Evolutionary conservation across 805 yeast species (phyloP).

Genomic region (Barnettozyma pratensis): DNA sequence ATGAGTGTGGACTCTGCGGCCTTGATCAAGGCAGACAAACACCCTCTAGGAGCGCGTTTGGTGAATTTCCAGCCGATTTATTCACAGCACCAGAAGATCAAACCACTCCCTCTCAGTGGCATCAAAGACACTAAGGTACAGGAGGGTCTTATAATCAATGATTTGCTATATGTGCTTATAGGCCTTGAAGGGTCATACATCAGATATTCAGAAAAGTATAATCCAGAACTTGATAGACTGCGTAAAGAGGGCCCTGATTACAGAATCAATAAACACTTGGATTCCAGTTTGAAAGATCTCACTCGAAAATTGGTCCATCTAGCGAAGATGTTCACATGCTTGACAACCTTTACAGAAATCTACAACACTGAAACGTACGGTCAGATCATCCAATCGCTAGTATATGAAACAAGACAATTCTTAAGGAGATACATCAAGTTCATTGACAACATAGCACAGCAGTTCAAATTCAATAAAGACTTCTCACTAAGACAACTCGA

Average conservation of each 20-base stretch:
- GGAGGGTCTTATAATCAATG: constrained; percentile 69
- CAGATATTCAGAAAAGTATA: constrained; percentile 57
- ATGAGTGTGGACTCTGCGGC: too few relatives aligned
- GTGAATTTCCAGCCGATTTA: constrained; percentile 32
- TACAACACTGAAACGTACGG: constrained; percentile 61
- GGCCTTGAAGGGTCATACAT: constrained; percentile 80
- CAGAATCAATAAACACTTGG: constrained; percentile 65
- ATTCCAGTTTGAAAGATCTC: constrained; percentile 66
- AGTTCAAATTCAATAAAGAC: constrained; percentile 40
- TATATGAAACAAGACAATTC: constrained; percentile 48
- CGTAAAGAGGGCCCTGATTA: constrained; percentile 69
- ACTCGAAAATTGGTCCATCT: constrained; percentile 52
- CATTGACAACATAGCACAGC: constrained; percentile 44
- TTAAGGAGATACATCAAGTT: constrained; percentile 33
- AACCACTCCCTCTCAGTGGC: constrained; percentile 42
- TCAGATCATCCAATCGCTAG: constrained; percentile 65
- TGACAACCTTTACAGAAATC: constrained; percentile 53
- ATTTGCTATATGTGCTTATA: constrained; percentile 58
- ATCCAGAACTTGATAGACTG: constrained; percentile 36
- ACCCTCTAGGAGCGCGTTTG: constrained; percentile 10
- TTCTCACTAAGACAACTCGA: constrained; percentile 61
- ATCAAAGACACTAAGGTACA: constrained; percentile 49
- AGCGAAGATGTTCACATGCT: constrained; percentile 59
- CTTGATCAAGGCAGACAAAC: too few relatives aligned
- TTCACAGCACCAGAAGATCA: constrained; percentile 28